These are phyloP conservation scores for Eutypa lata DNA, from an alignment of 2,329 filamentous ascomycete species.

Conservation along the genomic window DNA sequence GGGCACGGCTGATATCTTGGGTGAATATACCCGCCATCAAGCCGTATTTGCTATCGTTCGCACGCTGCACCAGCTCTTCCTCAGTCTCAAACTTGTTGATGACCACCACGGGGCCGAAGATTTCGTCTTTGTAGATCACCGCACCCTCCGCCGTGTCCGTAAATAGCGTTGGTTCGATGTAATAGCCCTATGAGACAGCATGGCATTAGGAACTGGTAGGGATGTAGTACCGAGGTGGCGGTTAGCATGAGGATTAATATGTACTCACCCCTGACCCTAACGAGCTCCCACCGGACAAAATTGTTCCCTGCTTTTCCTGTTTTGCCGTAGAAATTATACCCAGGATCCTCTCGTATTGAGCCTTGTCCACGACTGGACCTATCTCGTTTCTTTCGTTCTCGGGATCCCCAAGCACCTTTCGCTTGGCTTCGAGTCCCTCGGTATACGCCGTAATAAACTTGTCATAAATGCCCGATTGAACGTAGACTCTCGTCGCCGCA, in stretches of 20 bases:
- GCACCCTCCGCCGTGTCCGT: constrained; percentile 73
- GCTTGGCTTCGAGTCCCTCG: constrained; percentile 61
- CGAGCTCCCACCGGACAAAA: constrained; percentile 57
- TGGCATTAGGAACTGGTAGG: too few species aligned
- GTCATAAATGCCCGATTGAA: constrained; percentile 81
- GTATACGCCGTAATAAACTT: constrained; percentile 75
- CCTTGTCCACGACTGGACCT: constrained; percentile 74
- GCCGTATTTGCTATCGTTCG: constrained; percentile 62
- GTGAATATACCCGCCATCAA: constrained; percentile 65
- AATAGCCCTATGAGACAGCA: too few species aligned
- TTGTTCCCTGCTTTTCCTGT: constrained; percentile 56
- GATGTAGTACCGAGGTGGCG: too few species aligned
- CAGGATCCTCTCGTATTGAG: constrained; percentile 85
- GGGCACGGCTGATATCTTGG: constrained; percentile 58
- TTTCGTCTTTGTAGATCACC: constrained; percentile 88
- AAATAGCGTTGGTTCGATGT: constrained; percentile 88
- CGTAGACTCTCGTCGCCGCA: constrained; percentile 76
- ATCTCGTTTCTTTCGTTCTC: too few species aligned
- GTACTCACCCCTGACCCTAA: too few species aligned
- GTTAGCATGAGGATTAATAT: too few species aligned
- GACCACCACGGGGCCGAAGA: constrained; percentile 74
- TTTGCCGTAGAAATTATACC: constrained; percentile 66
- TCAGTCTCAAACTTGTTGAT: constrained; percentile 64
- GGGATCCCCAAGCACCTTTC: constrained; percentile 66
- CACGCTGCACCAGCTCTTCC: constrained; percentile 60